Evolutionary conservation across 1,139 yeast genomes (phyloP), one percentile per base, ranked within the genome.

Genomic region (Scheffersomyces cryptocercus): DNA sequence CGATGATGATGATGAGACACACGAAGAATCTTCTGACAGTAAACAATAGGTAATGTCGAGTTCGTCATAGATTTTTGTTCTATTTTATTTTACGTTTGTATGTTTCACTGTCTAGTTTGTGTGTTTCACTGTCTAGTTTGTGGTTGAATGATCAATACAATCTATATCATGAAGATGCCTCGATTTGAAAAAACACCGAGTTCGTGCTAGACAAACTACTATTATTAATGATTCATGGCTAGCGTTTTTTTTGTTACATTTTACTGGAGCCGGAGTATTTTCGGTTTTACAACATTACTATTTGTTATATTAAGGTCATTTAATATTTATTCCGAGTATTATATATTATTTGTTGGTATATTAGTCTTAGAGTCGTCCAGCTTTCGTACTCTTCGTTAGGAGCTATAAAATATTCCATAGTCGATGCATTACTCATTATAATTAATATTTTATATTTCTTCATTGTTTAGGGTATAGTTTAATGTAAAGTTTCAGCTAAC

Each of bases 1-100:
- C n/a, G 57, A 55, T 24, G 52, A 52, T 1, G 54, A 48, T 31
- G 51, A 52, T 31, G 51, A 52, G 28, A 53, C 52, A 36, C 51
- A 52, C 31, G 61, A 58, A 26, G 60, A 56, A 31, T 10, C 20
- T 14, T 31, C 35, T 15, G 55, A 53, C 26, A 20, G 26, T 20
- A 37, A 59, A 50, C 12, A 56, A 54, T 30, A 51, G 49, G 32
- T 24, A 47, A 52, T 32, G 56, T 48, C 28, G 46, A 49, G 15
- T 14, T 31, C 35, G 35, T 31, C 35, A 31, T 31, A 31, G 35
- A 31, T 31, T 31, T 31, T 13, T 31, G 35, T 31, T 31, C 24
- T 31, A 20, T 13, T 31, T 14, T 20, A 31, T 31, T 31, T 14
- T 20, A 31, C 20, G n/a, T 26, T 39, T 30, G 16, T 29, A 34